Evolutionary conservation across 176 grass and related monocot genomes (phyloP), one percentile per base, ranked within the genome.

Genomic region (Juncus effusus): DNA sequence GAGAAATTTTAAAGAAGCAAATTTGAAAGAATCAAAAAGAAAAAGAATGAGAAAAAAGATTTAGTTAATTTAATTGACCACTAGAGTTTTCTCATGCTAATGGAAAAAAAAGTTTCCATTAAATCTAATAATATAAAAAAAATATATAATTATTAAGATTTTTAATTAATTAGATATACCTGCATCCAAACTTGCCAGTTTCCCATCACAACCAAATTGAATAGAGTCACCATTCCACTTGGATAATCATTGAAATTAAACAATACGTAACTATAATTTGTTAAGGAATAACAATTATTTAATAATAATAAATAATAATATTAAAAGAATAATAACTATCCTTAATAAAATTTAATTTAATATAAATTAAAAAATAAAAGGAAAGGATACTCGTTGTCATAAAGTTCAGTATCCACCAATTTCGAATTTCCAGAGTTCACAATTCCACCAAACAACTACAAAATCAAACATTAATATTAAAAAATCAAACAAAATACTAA

Each of bases 221-320:
- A 97, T 19, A 97, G 72, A 28, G 93, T 97, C 51, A 97, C 82
- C 93, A 97, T 97, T 54, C 93, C 93, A 84, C 82, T 97, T 63
- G 93, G 93, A 51, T 92, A 97, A 67, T 97, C 93, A 65, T 97
- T 97, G 62, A 97, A 92, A 76, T 97, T 97, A 64, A 97, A 97
- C 79, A 97, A 87, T 60, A 92, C 74, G 80, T 97, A 97, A 72
- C 93, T 97, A 60, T 72, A 84, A 7, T 67, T 81, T 10, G 75
- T 86, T 59, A 97, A 91, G 83, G 69, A 40, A 71, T 78, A 76
- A 56, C 10, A 52, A 19, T 61, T 28, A 59, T 39, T 42, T 11
- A 71, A 11, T 60, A 28, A 38, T 39, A 50, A 54, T 10, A 63
- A 19, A 61, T 45, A 77, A 16, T 28, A 28, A 4, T 40, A 10